These are phyloP conservation scores for Cystofilobasidium ferigula DNA, from an alignment of 768 basidiomycete genomes.

Conservation along the genomic window DNA sequence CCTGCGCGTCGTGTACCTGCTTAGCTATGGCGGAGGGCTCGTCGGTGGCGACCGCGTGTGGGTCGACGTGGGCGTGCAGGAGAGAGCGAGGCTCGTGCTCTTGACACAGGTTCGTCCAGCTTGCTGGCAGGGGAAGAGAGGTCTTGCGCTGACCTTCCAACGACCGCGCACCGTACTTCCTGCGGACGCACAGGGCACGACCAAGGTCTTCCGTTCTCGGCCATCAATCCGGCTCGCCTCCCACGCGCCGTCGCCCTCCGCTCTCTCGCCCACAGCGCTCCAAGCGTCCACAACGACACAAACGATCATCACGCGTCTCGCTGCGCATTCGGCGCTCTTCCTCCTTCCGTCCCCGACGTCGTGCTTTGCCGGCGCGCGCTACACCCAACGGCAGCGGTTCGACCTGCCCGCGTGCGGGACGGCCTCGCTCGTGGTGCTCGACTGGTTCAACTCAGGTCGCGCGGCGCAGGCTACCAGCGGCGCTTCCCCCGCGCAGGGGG, in stretches of 20 bases:
- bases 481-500: not conserved
- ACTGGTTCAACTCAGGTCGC: slow-evolving; percentile 21
- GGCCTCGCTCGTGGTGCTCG: slow-evolving; percentile 15
- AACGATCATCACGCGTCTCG: slow-evolving; percentile 11
- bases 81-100: slow-evolving; percentile 16
- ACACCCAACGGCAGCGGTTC: slow-evolving; percentile 24
- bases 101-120: slow-evolving; percentile 13
- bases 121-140: no score
- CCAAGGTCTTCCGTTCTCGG: slow-evolving; percentile 16
- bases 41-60: slow-evolving; percentile 18
- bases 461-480: not conserved
- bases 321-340: slow-evolving; percentile 9
- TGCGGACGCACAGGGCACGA: slow-evolving; percentile 23
- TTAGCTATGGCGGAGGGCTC: slow-evolving; percentile 25
- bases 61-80: slow-evolving; percentile 20
- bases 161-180: not conserved
- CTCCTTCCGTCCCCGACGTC: slow-evolving; percentile 21
- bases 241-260: not conserved
- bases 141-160: not conserved
- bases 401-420: slow-evolving; percentile 22
- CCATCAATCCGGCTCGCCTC: not conserved
- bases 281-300: slow-evolving; percentile 9
- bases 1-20: slow-evolving; percentile 21
- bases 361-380: slow-evolving; percentile 15
- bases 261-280: not conserved